These are phyloP conservation scores for Pseudogymnoascus sp. DNA, from an alignment of 2,329 filamentous ascomycete genomes.

Conservation along the genomic window DNA sequence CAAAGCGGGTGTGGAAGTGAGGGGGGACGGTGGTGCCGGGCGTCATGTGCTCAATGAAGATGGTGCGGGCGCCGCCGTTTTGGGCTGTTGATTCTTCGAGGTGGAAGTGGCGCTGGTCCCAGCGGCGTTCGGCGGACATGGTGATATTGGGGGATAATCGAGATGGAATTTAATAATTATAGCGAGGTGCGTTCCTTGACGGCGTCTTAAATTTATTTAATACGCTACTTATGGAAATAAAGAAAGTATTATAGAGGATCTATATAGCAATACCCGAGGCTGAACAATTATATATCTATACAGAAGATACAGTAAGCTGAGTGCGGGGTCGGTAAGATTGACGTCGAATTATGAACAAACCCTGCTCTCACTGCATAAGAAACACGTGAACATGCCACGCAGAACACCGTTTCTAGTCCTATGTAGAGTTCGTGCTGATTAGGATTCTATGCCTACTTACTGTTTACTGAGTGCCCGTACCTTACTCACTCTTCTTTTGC, in stretches of 20 bases:
- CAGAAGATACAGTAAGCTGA: not conserved
- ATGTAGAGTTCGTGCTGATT: not conserved
- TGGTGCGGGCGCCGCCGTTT: slow-evolving; percentile 15
- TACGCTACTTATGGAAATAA: not conserved
- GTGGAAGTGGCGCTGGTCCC: slow-evolving; percentile 15
- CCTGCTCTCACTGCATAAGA: not conserved
- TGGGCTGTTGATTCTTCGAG: slow-evolving; percentile 16
- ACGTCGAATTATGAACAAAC: not conserved
- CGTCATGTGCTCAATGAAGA: slow-evolving; percentile 17
- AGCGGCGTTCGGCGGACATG: slow-evolving; percentile 16
- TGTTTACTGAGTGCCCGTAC: not conserved
- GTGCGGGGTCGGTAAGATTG: not conserved
- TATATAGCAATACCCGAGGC: not conserved
- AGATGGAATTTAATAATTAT: not conserved
- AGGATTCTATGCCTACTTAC: not conserved
- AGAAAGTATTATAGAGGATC: not conserved
- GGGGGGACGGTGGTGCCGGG: slow-evolving; percentile 17
- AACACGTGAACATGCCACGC: not conserved
- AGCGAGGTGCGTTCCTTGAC: not conserved
- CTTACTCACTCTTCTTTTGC: not conserved
- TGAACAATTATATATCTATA: not conserved
- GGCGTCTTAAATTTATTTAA: not conserved
- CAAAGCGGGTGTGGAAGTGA: slow-evolving; percentile 16
- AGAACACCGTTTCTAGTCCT: not conserved
- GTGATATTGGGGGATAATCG: not conserved